Evolutionary conservation across 2,329 filamentous ascomycete genomes (phyloP).

Genomic region (Calonectria henricotiae): DNA sequence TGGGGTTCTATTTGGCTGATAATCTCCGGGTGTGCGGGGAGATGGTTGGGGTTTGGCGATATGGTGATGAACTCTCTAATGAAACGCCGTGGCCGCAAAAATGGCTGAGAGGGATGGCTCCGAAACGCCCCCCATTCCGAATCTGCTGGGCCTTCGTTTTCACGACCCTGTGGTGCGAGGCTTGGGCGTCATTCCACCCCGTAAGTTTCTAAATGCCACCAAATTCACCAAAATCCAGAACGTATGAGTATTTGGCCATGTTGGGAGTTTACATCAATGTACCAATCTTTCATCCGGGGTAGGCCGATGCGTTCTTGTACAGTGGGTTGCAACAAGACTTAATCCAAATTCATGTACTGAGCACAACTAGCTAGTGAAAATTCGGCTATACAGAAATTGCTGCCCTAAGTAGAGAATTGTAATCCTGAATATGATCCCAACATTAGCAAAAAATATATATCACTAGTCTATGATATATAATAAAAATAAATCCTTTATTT

Average conservation of each 20-base stretch:
- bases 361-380: too few species aligned
- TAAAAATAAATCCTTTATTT: too few species aligned
- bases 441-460: too few species aligned
- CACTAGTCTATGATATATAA: too few species aligned
- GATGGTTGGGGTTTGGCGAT: neutral
- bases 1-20: neutral
- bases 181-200: neutral
- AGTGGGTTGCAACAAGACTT: too few species aligned
- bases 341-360: too few species aligned
- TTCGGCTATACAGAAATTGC: too few species aligned
- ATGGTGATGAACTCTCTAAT: constrained; percentile 21
- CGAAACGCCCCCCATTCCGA: constrained; percentile 33
- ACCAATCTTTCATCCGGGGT: neutral
- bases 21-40: constrained; percentile 6
- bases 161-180: neutral
- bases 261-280: too few species aligned
- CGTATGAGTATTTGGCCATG: too few species aligned
- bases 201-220: neutral
- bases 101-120: neutral
- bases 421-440: too few species aligned
- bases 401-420: too few species aligned
- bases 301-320: too few species aligned
- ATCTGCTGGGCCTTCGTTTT: neutral
- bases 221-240: neutral
- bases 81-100: neutral